These are phyloP conservation scores for Thielaviopsis euricoi DNA, from an alignment of 2,329 filamentous ascomycete species.

Conservation along the genomic window DNA sequence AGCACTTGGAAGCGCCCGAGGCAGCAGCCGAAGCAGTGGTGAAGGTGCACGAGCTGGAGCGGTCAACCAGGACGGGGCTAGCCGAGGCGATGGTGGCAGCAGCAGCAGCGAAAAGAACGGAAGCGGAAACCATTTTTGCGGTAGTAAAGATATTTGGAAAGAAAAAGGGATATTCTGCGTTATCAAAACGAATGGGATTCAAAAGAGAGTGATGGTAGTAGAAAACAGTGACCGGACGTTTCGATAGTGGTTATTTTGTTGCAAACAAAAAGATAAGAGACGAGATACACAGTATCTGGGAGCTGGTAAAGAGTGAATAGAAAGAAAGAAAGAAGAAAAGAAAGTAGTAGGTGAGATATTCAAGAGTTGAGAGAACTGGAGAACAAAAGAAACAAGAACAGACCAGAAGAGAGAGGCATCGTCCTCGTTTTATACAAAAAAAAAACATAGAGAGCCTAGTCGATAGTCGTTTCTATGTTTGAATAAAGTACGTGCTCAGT, in stretches of 20 bases:
- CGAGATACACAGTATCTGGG: constrained; percentile 1
- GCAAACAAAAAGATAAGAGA: background rate
- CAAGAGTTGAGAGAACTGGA: constrained; percentile 2
- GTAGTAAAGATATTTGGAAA: background rate
- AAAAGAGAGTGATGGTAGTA: background rate
- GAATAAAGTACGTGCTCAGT: no score
- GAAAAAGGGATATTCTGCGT: background rate
- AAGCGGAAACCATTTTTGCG: constrained; percentile 11
- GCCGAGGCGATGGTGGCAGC: constrained; percentile 16
- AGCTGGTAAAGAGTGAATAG: background rate
- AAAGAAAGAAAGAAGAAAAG: background rate
- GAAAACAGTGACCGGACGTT: background rate
- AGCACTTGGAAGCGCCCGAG: constrained; percentile 32
- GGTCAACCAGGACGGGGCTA: constrained; percentile 13
- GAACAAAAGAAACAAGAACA: background rate
- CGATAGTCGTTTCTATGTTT: no score
- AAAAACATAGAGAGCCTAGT: no score
- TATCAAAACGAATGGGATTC: constrained; percentile 4
- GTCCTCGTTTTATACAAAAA: constrained; percentile 3
- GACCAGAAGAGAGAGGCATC: background rate
- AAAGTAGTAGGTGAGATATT: background rate
- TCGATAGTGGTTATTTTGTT: constrained; percentile 2
- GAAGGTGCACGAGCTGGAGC: constrained; percentile 31
- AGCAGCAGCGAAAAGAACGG: constrained; percentile 17
- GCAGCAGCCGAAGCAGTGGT: constrained; percentile 31